These are phyloP conservation scores for Penicillium rolfsii DNA, from an alignment of 2,329 filamentous ascomycete species.

Conservation along the genomic window DNA sequence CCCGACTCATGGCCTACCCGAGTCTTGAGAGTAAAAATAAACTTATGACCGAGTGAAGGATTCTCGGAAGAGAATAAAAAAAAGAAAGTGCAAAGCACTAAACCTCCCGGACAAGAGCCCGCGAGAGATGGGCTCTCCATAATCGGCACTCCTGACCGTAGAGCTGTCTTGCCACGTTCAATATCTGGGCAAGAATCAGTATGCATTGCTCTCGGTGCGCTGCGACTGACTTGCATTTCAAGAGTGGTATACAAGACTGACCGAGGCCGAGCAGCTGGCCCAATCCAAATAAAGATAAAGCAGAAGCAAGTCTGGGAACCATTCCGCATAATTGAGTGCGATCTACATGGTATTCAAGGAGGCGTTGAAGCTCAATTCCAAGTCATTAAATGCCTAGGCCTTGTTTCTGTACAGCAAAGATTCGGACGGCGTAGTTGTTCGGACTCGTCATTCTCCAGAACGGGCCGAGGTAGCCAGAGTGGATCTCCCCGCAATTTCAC, in stretches of 20 bases:
- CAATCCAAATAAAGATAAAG: background rate
- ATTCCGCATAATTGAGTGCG: background rate
- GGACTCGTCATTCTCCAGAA: conserved; percentile 4
- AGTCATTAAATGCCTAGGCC: background rate
- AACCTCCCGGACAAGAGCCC: background rate
- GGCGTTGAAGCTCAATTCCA: background rate
- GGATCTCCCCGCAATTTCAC: conserved; percentile 30
- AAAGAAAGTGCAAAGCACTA: background rate
- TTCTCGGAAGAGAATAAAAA: background rate
- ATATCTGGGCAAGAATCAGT: background rate
- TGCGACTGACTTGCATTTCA: background rate
- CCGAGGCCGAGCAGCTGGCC: background rate
- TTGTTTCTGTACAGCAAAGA: background rate
- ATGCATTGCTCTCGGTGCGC: background rate
- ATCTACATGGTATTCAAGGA: background rate
- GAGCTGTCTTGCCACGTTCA: background rate
- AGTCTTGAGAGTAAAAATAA: conserved; percentile 20
- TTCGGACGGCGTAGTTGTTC: background rate
- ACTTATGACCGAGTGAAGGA: background rate
- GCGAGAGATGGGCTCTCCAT: background rate
- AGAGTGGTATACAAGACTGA: background rate
- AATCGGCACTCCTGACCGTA: background rate
- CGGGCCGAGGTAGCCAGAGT: conserved; percentile 27
- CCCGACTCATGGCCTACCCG: conserved; percentile 37
- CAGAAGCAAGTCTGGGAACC: background rate